Evolutionary conservation across 2,329 filamentous ascomycete genomes (phyloP).

Genomic region (Venturia carpophila): DNA sequence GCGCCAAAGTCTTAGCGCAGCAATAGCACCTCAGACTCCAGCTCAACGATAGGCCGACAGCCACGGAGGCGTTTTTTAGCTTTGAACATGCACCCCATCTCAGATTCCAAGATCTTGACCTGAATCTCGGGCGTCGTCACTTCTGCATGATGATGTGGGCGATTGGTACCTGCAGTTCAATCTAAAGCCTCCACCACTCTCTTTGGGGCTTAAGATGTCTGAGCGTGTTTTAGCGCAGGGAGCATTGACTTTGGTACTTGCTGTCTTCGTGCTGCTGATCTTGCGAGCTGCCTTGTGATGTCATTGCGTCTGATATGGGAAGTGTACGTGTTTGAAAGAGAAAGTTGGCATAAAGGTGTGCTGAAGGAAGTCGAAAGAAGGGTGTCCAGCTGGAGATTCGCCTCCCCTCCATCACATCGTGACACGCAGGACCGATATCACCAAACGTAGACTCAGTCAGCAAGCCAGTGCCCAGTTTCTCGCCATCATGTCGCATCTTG

Average conservation of each 20-base stretch:
- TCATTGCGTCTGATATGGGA: neutral
- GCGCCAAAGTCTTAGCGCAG: neutral
- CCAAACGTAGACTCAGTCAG: neutral
- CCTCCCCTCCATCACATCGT: neutral
- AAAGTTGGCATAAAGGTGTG: conserved; percentile 4
- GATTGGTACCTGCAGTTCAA: neutral
- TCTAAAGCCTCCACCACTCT: neutral
- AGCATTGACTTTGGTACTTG: too few species aligned
- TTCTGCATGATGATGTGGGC: neutral
- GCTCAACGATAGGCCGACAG: neutral
- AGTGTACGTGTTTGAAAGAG: neutral
- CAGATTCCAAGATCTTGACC: neutral
- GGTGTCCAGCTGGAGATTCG: neutral
- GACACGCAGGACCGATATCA: neutral
- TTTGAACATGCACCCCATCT: neutral
- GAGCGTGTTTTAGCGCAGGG: neutral
- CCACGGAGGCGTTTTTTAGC: neutral
- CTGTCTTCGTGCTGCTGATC: neutral
- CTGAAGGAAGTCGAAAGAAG: neutral
- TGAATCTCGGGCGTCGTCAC: neutral
- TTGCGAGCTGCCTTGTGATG: neutral
- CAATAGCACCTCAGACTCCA: neutral
- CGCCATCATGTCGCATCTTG: neutral
- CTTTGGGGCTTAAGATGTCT: neutral
- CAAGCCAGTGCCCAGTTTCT: neutral